Conservation (phyloP, 139 green algal species). For the Spirogloea muscicola region DNA sequence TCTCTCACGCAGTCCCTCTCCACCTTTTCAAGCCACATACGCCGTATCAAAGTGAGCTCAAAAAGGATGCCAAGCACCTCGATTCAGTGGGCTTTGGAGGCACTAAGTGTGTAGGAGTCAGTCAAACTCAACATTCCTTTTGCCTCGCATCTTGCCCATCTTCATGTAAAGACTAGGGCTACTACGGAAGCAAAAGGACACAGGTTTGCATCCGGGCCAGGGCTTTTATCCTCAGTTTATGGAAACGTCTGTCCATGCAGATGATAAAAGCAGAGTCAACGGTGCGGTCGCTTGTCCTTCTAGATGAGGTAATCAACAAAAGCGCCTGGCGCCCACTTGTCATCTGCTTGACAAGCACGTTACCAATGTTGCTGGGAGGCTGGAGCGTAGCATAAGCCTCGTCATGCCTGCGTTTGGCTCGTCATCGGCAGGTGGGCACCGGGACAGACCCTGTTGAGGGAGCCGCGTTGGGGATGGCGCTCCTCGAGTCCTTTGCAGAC, state of each 20-base stretch:
- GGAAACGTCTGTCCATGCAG: too few relatives aligned
- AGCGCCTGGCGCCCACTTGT: not conserved
- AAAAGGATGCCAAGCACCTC: too few relatives aligned
- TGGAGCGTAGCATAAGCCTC: too few relatives aligned
- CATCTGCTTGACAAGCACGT: not conserved
- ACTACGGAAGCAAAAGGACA: too few relatives aligned
- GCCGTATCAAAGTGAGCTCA: conserved; percentile 9
- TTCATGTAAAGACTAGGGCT: too few relatives aligned
- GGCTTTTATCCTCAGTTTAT: too few relatives aligned
- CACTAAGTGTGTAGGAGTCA: too few relatives aligned
- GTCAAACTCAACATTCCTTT: too few relatives aligned
- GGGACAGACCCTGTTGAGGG: conserved; percentile 91
- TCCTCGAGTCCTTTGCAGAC: conserved; percentile 62
- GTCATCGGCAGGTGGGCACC: conserved; percentile 61
- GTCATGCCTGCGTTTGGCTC: not conserved
- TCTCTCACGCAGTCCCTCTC: conserved; percentile 83
- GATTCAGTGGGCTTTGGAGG: too few relatives aligned
- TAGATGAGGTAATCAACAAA: conserved; percentile 86
- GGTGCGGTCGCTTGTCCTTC: conserved; percentile 68
- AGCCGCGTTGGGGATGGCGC: conserved; percentile 76
- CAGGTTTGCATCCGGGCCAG: too few relatives aligned
- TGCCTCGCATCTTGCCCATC: too few relatives aligned
- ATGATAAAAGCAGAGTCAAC: conserved; percentile 14
- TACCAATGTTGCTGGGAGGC: too few relatives aligned
- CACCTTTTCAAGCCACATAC: conserved; percentile 85